phyloP scores from a whole-genome alignment of 306 rosid species.

The Inga leiocalycina region DNA sequence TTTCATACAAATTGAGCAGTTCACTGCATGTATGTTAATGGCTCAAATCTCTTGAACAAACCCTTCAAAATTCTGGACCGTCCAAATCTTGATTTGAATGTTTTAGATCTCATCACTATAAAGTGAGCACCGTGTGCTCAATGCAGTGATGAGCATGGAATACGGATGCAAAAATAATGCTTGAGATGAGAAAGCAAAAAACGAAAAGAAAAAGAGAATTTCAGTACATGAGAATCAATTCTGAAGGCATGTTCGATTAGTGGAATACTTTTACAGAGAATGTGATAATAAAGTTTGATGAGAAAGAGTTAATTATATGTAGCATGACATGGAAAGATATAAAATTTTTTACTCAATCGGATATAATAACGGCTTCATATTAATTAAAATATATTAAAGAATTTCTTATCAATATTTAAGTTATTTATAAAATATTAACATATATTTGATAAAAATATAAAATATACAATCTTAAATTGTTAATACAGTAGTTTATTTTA shows the following conservation, averaged over 20 bases:
- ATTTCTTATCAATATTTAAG: not conserved
- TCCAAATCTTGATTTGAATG: too few species aligned
- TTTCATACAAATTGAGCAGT: not conserved
- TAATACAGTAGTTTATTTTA: not conserved
- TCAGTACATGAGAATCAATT: not conserved
- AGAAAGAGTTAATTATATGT: not conserved
- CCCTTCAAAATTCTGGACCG: too few species aligned
- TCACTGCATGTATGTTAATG: not conserved
- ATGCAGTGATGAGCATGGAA: too few species aligned
- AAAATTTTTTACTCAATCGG: not conserved
- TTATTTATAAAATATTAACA: not conserved
- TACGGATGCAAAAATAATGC: too few species aligned
- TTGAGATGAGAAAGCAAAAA: not conserved
- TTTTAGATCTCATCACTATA: too few species aligned
- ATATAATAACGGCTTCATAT: not conserved
- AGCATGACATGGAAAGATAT: not conserved
- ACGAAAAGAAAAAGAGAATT: not conserved
- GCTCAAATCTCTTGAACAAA: not conserved
- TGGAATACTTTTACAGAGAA: not conserved
- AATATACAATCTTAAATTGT: not conserved
- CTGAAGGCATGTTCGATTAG: not conserved
- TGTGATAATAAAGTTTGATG: too few species aligned
- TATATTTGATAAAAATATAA: not conserved
- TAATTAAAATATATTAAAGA: too few species aligned
- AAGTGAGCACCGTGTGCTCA: too few species aligned